phyloP scores from a whole-genome alignment of 31 red algal species.

The Bonnemaisonia californica region DNA sequence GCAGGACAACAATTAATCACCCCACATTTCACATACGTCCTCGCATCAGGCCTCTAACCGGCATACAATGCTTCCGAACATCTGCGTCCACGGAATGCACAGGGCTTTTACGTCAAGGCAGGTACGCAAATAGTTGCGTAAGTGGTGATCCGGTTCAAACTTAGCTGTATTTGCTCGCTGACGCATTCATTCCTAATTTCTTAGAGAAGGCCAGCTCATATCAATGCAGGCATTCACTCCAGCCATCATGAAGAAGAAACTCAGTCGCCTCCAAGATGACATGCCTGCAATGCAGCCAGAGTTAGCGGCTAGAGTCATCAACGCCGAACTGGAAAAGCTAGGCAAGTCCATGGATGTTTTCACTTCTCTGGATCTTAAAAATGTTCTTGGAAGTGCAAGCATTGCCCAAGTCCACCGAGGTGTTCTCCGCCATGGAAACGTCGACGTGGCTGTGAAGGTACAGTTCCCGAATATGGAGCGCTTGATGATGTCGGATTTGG shows the following conservation, averaged over 20 bases:
- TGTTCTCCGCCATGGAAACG: slow-evolving; percentile 18
- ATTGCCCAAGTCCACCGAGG: slow-evolving; percentile 90
- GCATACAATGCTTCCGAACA: too few relatives aligned
- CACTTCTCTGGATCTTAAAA: slow-evolving; percentile 43
- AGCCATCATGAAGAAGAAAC: slow-evolving; percentile 43
- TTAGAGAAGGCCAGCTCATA: slow-evolving; percentile 49
- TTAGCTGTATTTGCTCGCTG: too few relatives aligned
- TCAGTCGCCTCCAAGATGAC: slow-evolving; percentile 53
- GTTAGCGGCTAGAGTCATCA: slow-evolving; percentile 13
- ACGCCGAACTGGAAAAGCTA: slow-evolving; percentile 38
- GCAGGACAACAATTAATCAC: too few relatives aligned
- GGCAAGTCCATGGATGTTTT: slow-evolving; percentile 51
- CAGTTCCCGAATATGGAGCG: slow-evolving; percentile 83
- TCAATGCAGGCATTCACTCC: slow-evolving; percentile 70
- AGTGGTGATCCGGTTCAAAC: too few relatives aligned
- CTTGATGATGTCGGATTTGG: slow-evolving; percentile 80
- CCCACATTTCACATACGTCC: too few relatives aligned
- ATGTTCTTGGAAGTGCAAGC: slow-evolving; percentile 73
- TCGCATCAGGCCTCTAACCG: too few relatives aligned
- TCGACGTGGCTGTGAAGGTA: slow-evolving; percentile 84
- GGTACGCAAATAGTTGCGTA: too few relatives aligned
- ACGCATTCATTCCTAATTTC: background rate
- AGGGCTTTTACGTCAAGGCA: slow-evolving; percentile 79
- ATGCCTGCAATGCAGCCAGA: slow-evolving; percentile 62
- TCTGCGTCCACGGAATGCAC: too few relatives aligned